Evolutionary conservation across 164 flowering plant genomes (phyloP), one percentile per base, ranked within the genome.

Genomic region (Tetrastigma voinierianum): DNA sequence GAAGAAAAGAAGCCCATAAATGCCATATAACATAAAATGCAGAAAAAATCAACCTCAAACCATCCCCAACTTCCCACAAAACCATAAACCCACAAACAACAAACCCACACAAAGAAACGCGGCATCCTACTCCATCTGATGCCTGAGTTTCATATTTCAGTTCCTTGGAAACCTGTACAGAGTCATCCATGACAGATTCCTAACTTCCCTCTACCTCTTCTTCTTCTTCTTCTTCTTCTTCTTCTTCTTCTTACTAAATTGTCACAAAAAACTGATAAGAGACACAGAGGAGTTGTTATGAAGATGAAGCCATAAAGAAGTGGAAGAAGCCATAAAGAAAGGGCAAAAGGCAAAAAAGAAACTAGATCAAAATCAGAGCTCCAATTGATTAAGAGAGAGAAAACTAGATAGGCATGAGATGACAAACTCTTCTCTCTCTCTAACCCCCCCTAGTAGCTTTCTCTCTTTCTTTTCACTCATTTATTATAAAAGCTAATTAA

Each of bases 401-500:
- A 23, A 52, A 25, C 68, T 17, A 21, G 13, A 55, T 62, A 65
- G 62, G 53, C 67, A 72, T 70, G 64, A 71, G 65, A 76, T 63
- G 81, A 78, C 76, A 76, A 75, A 72, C 55, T 45, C 44, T n/a
- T n/a, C n/a, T 46, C 66, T 7, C 40, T 32, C 40, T 32, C 40
- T 32, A 7, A 3, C 64, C 46, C 77, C n/a, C n/a, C n/a, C n/a
- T n/a, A n/a, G n/a, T n/a, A n/a, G n/a, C n/a, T n/a, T 63, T 80
- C 83, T 66, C 48, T 74, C 67, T 74, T 69, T 64, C 72, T 59
- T 76, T 74, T 76, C 81, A 68, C 64, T 64, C 77, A 74, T 70
- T 74, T 62, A n/a, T 32, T 32, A 77, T 70, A 77, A 47, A 51
- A 63, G 56, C 60, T 14, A 32, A 62, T 12, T 45, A n/a, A n/a